Evolutionary conservation across 73 alveolate species (phyloP).

Genomic region (Tetrahymena borealis): DNA sequence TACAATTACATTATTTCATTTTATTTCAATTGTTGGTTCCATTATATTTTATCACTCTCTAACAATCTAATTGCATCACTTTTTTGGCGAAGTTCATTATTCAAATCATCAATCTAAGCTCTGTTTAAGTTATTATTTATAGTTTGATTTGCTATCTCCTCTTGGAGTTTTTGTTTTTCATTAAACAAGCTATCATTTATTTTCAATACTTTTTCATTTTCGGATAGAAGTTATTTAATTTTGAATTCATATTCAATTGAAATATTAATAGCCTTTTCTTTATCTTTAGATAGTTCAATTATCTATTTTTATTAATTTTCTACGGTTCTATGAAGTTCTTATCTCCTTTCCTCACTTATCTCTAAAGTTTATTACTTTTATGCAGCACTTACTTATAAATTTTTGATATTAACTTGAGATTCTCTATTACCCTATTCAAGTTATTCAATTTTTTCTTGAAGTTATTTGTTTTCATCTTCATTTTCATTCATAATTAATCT

Average conservation of each 20-base stretch:
- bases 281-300: not conserved
- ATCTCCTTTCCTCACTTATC: not conserved
- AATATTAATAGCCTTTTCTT: not conserved
- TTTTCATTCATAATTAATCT: not conserved
- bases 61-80: not conserved
- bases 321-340: not conserved
- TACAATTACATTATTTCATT: not conserved
- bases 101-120: not conserved
- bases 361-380: not conserved
- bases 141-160: not conserved
- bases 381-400: not conserved
- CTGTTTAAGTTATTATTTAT: not conserved
- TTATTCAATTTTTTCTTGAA: not conserved
- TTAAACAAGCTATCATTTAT: not conserved
- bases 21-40: not conserved
- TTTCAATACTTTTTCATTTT: not conserved
- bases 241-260: not conserved
- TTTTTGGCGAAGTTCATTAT: not conserved
- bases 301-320: not conserved
- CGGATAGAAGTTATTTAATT: not conserved
- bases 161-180: not conserved
- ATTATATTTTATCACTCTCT: not conserved
- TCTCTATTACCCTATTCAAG: not conserved
- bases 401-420: not conserved
- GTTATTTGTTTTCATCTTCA: not conserved